phyloP scores from a whole-genome alignment of 148 eudicot genomes.

The Rhododendron kiyosumense region DNA sequence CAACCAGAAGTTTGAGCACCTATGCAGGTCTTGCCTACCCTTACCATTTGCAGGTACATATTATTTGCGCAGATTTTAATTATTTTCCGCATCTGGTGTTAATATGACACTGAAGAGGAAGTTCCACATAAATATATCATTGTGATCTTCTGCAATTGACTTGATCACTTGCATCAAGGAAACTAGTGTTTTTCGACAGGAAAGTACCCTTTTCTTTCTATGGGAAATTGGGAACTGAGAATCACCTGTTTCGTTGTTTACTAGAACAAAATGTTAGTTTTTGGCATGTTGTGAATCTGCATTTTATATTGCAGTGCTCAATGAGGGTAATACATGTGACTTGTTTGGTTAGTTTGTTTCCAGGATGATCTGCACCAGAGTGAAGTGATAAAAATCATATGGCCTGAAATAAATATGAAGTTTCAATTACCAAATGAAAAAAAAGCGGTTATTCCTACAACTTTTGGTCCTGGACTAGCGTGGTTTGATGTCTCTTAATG shows the following conservation, averaged over 20 bases:
- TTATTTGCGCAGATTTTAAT: background rate
- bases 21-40: constrained; percentile 99
- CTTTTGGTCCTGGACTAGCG: background rate
- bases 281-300: background rate
- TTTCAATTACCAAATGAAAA: background rate
- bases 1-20: constrained; percentile 86
- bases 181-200: background rate
- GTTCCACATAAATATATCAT: background rate
- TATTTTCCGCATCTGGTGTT: background rate
- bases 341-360: background rate
- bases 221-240: background rate
- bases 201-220: background rate
- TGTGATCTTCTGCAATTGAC: background rate
- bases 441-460: background rate
- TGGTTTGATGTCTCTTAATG: background rate
- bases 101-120: background rate
- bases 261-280: background rate
- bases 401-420: background rate
- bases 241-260: background rate
- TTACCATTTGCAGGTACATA: constrained; percentile 78
- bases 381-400: background rate
- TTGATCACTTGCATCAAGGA: background rate
- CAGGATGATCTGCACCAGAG: background rate
- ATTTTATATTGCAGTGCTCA: background rate
- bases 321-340: too few species aligned